These are phyloP conservation scores for Kokia cookei DNA, from an alignment of 441 rosid species.

Conservation along the genomic window DNA sequence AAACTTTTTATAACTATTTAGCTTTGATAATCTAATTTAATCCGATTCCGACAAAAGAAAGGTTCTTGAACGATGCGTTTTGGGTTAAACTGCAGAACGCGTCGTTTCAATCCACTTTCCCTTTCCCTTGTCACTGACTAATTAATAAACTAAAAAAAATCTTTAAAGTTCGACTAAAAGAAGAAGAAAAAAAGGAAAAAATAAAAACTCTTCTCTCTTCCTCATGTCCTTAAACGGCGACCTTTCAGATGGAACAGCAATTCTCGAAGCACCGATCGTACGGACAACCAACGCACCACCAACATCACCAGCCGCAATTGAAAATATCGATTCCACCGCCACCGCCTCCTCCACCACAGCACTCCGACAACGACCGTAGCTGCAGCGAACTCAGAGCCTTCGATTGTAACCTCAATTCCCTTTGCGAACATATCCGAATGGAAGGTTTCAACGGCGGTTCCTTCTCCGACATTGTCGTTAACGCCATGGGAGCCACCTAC, in stretches of 20 bases:
- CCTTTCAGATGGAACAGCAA: slow-evolving; percentile 28
- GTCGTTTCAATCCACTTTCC: not conserved
- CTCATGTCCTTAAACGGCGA: slow-evolving; percentile 9
- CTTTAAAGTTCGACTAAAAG: not conserved
- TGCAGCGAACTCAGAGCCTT: slow-evolving; percentile 62
- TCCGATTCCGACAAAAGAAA: no score
- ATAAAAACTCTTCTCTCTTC: not conserved
- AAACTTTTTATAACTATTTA: no score
- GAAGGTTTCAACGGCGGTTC: slow-evolving; percentile 84
- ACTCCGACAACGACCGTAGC: slow-evolving; percentile 61
- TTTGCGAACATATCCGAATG: slow-evolving; percentile 83
- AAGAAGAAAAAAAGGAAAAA: not conserved
- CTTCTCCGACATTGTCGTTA: slow-evolving; percentile 83
- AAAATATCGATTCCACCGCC: slow-evolving; percentile 42
- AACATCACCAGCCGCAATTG: slow-evolving; percentile 1
- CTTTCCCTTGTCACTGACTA: not conserved
- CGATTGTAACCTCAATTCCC: slow-evolving; percentile 80
- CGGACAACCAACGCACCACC: slow-evolving; percentile 32
- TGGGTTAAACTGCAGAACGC: not conserved
- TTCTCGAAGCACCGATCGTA: slow-evolving; percentile 32
- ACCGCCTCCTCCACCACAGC: slow-evolving; percentile 41
- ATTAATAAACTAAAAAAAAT: not conserved
- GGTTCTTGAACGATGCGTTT: not conserved
- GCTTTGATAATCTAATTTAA: no score
- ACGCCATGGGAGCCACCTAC: slow-evolving; percentile 79